phyloP scores from a whole-genome alignment of 495 filamentous ascomycete genomes.

The Ramalina intermedia region DNA sequence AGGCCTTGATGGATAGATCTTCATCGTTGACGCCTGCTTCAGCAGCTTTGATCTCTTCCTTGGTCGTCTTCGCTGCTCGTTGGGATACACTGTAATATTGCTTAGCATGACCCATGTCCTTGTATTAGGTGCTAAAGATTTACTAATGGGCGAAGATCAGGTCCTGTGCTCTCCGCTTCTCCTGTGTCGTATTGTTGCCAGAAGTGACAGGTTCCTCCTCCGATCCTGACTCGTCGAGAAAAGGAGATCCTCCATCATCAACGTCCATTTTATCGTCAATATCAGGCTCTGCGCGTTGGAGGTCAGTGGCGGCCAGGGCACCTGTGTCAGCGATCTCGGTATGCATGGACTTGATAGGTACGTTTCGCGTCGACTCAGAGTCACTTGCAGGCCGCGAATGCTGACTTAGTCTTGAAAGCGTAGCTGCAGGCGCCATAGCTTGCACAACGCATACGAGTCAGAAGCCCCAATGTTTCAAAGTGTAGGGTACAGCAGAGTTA shows the following conservation, averaged over 20 bases:
- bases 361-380: too few relatives aligned
- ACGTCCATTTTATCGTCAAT: background rate
- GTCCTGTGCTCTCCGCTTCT: background rate
- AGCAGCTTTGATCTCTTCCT: constrained; percentile 19
- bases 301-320: too few relatives aligned
- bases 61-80: constrained; percentile 22
- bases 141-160: constrained; percentile 1
- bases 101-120: background rate
- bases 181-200: background rate
- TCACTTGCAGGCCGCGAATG: too few relatives aligned
- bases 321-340: too few relatives aligned
- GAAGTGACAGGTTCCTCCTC: background rate
- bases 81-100: constrained; percentile 25
- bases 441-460: too few relatives aligned
- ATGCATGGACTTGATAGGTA: too few relatives aligned
- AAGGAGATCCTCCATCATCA: background rate
- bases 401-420: too few relatives aligned
- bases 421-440: too few relatives aligned
- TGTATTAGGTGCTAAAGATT: background rate
- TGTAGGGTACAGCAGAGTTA: too few relatives aligned
- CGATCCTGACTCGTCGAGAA: background rate
- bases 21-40: constrained; percentile 19
- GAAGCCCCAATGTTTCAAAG: too few relatives aligned
- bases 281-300: too few relatives aligned
- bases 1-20: constrained; percentile 25